These are phyloP conservation scores for Pascua sp. DNA, from an alignment of 1,284 basidiomycete genomes.

Conservation along the genomic window DNA sequence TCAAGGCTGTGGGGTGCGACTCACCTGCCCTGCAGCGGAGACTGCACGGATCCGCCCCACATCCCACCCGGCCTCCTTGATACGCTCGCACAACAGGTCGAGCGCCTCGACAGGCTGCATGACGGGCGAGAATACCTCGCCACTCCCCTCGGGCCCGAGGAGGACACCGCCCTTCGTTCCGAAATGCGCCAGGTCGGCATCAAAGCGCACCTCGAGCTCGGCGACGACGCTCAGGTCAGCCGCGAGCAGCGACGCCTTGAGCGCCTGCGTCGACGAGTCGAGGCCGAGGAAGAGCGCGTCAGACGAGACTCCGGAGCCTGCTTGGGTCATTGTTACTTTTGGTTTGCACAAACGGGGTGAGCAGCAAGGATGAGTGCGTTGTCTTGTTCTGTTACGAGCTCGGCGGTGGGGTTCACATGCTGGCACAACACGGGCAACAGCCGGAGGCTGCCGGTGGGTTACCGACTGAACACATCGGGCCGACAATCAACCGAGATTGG, in stretches of 20 bases:
- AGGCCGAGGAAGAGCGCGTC: conserved; percentile 71
- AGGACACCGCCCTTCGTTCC: conserved; percentile 70
- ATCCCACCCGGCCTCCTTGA: conserved; percentile 57
- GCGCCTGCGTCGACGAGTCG: conserved; percentile 81
- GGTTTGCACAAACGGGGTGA: no score
- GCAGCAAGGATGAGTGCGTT: no score
- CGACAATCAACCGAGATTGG: no score
- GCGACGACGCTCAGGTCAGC: conserved; percentile 62
- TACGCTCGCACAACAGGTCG: conserved; percentile 69
- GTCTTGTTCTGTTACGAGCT: no score
- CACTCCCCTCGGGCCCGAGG: conserved; percentile 61
- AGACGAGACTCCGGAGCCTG: no score
- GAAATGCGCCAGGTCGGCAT: conserved; percentile 70
- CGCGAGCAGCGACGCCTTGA: conserved; percentile 65
- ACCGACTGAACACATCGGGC: no score
- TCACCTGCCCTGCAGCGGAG: conserved; percentile 42
- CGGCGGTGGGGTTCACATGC: no score
- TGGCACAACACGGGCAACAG: no score
- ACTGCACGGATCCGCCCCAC: conserved; percentile 31
- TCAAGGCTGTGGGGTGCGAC: conserved; percentile 1
- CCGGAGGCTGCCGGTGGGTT: no score
- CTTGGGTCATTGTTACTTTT: no score
- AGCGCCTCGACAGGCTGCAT: conserved; percentile 79
- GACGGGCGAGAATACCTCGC: conserved; percentile 72
- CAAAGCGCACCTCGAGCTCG: conserved; percentile 74